Evolutionary conservation across 192 early-diverging fungal species (phyloP), one percentile per base, ranked within the genome.

Genomic region (Funneliformis mosseae): DNA sequence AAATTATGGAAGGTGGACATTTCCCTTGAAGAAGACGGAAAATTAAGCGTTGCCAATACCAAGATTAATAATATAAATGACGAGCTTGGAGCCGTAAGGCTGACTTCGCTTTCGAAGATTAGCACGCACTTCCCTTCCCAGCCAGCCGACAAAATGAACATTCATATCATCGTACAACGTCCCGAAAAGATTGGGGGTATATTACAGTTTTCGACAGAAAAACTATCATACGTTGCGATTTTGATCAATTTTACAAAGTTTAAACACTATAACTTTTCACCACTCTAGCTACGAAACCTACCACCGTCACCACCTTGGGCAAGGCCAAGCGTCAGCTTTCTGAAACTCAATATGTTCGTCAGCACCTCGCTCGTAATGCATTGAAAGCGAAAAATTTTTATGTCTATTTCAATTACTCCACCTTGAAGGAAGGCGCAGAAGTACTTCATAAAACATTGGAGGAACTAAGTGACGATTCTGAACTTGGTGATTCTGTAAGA

Each of bases 1-100:
- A 74, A 14, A 14, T 64, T 82, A 39, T 82, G 81, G 81, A 68
- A 72, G 42, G 77, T 82, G 6, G 38, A 77, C 4, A 82, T 74
- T 62, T 16, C 77, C 25, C 38, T 48, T 38, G 73, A 76, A 64
- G 11, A 64, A 27, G 27, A 28, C 8, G 62, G 8, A 12, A 11
- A 64, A 28, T 64, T 64, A 28, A 28, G 1, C 1, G 48, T 3
- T 3, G 16, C 5, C 12, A 50, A 50, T 5, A 50, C 48, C 0
- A 18, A 50, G 4, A 50, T 50, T 4, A 50, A 50, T 50, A 50
- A 18, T 50, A 50, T 50, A 50, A 16, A 50, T 11, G 48, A 50
- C 48, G 48, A 50, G 12, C 48, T 50, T 18, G 48, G 16, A 50
- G 48, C 12, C 4, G 12, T 50, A 50, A 12, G 4, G 16, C 48